Conservation (phyloP, 257 asterid genomes). For the Solanum ossicruentum region DNA sequence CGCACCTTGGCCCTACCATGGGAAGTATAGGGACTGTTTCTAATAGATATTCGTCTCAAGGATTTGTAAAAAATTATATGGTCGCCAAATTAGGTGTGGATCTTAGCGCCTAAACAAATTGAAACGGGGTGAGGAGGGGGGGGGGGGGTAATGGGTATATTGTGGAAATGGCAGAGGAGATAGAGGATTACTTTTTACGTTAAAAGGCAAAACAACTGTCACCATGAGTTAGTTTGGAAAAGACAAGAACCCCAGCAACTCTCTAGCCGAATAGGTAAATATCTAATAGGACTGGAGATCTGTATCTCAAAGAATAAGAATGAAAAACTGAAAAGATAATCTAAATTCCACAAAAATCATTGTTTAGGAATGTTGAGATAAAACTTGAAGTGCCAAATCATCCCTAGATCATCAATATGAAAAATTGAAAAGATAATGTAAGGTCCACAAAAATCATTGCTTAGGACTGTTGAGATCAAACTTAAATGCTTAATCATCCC, state of each 20-base stretch:
- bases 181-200: not conserved
- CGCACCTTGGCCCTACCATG: not conserved
- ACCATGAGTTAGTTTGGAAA: not conserved
- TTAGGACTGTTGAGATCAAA: not conserved
- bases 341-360: not conserved
- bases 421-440: not conserved
- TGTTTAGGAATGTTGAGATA: not conserved
- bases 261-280: not conserved
- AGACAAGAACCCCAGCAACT: not conserved
- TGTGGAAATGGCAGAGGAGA: not conserved
- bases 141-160: not conserved
- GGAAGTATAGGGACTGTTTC: not conserved
- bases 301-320: not conserved
- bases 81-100: not conserved
- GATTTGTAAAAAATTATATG: not conserved
- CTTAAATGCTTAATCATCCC: not conserved
- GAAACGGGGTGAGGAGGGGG: not conserved
- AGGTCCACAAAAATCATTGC: not conserved
- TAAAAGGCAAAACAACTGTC: not conserved
- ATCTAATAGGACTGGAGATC: not conserved
- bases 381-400: not conserved
- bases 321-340: not conserved
- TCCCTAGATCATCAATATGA: not conserved
- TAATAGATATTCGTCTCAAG: not conserved
- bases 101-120: not conserved